Base-by-base conservation (phyloP, 306 rosid species). In the Calophaca sinica region DNA sequence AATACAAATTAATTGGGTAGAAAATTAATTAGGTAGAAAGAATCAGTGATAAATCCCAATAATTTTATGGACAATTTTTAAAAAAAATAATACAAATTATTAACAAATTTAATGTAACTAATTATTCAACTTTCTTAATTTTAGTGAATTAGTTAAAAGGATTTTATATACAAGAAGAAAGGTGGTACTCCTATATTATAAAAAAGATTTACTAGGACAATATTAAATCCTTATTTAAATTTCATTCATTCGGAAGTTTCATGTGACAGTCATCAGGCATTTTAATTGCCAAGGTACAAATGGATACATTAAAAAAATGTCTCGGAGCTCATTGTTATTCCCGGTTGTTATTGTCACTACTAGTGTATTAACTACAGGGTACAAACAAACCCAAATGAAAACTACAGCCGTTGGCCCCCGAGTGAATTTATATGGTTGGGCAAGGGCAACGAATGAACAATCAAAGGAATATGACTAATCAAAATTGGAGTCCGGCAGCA, bases 401-500 rank as follows among this genome's bases (percentile, higher is more conserved):
- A 72, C 15, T 36, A 66, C 12, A 28, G 63, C 38, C 7, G 44
- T 59, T 45, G 64, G 67, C 28, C 66, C 28, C 35, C 6, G 65
- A 39, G 33, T 9, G 62, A 60, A 39, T 41, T 73, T 67, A 58
- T 73, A 51, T 45, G 33, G 61, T 48, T 36, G 70, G 70, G 70
- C 15, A 64, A 64, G 42, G 62, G 58, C 41, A 73, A 33, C 65
- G 67, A 61, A 74, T 42, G 46, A 49, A 51, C 36, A 12, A 59
- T 9, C 9, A 58, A 57, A 66, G 62, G 53, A 80, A 26, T 41
- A 35, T 20, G 33, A 13, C 64, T 38, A 44, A 32, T 58, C 45
- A 33, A 69, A 65, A 55, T 65, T 38, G 36, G 42, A 42, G 42
- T 58, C 57, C 39, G 6, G 44, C 48, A 35, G 75, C 84, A 13